Evolutionary conservation across 1,284 basidiomycete species (phyloP).

Genomic region (Sporisorium iseilematis-ciliati): DNA sequence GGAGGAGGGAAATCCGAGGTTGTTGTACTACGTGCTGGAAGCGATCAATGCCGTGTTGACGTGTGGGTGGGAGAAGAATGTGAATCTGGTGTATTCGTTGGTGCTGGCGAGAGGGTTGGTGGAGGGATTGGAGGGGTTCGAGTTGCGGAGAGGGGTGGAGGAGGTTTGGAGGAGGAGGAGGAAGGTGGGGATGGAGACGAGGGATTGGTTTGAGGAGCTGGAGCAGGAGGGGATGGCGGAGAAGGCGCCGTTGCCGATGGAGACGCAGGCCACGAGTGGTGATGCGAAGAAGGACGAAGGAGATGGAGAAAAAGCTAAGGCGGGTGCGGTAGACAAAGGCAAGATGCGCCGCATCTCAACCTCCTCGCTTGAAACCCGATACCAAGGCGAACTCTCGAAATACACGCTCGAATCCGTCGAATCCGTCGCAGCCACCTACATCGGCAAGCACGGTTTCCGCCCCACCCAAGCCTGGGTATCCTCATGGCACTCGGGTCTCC

Average conservation of each 20-base stretch:
- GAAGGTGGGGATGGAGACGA: slow-evolving; percentile 23
- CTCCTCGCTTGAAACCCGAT: slow-evolving; percentile 16
- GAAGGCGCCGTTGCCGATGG: slow-evolving; percentile 24
- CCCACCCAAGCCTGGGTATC: slow-evolving; percentile 63
- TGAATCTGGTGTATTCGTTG: slow-evolving; percentile 87
- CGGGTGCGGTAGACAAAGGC: slow-evolving; percentile 24
- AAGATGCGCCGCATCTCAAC: slow-evolving; percentile 53
- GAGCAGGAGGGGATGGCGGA: slow-evolving; percentile 28
- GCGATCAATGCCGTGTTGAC: slow-evolving; percentile 85
- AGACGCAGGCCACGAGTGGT: background rate
- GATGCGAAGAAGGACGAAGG: background rate
- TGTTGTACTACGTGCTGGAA: slow-evolving; percentile 93
- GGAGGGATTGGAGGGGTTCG: slow-evolving; percentile 88
- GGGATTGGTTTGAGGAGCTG: slow-evolving; percentile 42
- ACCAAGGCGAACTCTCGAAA: slow-evolving; percentile 31
- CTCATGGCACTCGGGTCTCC: slow-evolving; percentile 53
- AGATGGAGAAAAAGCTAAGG: background rate
- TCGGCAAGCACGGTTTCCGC: slow-evolving; percentile 62
- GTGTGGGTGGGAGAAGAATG: slow-evolving; percentile 76
- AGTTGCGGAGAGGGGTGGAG: slow-evolving; percentile 81
- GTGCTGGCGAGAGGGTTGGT: slow-evolving; percentile 84
- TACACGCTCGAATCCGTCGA: slow-evolving; percentile 37
- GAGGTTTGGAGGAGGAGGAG: slow-evolving; percentile 75
- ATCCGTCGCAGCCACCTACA: slow-evolving; percentile 33
- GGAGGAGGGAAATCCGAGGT: slow-evolving; percentile 90